Percentiles rank a stretch among this genome's conserved stretches.
Evolutionary conservation across 2,329 filamentous ascomycete species (phyloP).

Genomic region (Fusarium kyushuense): DNA sequence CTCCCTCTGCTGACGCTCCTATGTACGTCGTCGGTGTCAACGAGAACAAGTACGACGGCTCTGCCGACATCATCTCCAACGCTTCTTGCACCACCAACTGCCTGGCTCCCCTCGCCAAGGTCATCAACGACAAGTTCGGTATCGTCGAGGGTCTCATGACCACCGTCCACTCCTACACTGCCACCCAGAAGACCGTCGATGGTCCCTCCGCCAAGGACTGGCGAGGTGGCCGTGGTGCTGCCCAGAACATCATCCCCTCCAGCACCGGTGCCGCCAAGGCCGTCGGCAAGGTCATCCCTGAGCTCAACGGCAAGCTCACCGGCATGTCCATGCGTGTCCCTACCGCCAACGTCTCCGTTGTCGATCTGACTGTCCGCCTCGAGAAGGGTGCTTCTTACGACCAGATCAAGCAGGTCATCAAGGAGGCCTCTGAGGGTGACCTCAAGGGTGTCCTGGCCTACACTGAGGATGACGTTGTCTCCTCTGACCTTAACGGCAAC

Average conservation of each 20-base stretch:
- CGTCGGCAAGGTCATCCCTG: slow-evolving; percentile 99
- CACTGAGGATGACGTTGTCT: slow-evolving; percentile 98
- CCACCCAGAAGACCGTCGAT: slow-evolving; percentile 99
- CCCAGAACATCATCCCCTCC: slow-evolving; percentile 99
- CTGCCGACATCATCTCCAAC: slow-evolving; percentile 96
- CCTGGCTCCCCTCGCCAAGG: slow-evolving; percentile 98
- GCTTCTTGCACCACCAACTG: slow-evolving; percentile 99
- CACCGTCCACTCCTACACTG: slow-evolving; percentile 99
- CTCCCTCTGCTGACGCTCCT: slow-evolving; percentile 92
- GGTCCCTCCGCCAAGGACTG: slow-evolving; percentile 98
- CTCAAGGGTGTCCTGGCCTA: slow-evolving; percentile 94
- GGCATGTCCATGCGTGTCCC: slow-evolving; percentile 99
- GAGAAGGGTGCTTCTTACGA: slow-evolving; percentile 92
- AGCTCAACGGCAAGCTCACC: slow-evolving; percentile 98
- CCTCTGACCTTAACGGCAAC: slow-evolving; percentile 93
- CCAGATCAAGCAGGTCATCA: slow-evolving; percentile 92
- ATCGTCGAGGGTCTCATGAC: slow-evolving; percentile 99
- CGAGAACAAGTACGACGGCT: slow-evolving; percentile 91
- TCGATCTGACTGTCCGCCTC: slow-evolving; percentile 93
- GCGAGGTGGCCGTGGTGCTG: slow-evolving; percentile 98
- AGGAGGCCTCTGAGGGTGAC: slow-evolving; percentile 83
- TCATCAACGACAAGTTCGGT: slow-evolving; percentile 97
- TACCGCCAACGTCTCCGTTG: slow-evolving; percentile 98
- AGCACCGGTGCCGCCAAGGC: slow-evolving; percentile 99
- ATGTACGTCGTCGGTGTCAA: slow-evolving; percentile 99